Evolutionary conservation across 2,329 filamentous ascomycete species (phyloP).

Genomic region (Pestalotiopsis sp.): DNA sequence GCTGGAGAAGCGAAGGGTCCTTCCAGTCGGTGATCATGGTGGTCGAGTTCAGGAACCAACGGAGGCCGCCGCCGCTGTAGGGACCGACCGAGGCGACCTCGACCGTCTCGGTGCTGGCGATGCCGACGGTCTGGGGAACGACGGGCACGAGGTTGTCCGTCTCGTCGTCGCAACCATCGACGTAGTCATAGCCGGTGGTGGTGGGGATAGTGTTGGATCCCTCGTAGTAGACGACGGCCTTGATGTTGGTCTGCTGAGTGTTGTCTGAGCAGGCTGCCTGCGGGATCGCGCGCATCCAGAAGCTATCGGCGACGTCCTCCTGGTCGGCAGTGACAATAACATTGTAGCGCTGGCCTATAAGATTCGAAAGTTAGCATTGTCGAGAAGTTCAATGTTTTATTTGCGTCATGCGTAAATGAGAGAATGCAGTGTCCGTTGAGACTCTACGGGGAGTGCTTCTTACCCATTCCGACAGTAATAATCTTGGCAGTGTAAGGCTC

Average conservation of each 20-base stretch:
- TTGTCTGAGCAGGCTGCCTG: constrained; percentile 44
- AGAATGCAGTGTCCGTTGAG: background rate
- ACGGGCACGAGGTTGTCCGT: constrained; percentile 34
- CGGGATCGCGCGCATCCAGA: constrained; percentile 52
- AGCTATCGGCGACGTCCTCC: constrained; percentile 34
- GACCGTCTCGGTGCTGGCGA: constrained; percentile 23
- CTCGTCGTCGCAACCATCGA: constrained; percentile 36
- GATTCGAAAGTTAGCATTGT: constrained; percentile 11
- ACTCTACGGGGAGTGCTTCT: background rate
- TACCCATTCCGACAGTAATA: constrained; percentile 36
- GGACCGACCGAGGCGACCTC: constrained; percentile 28
- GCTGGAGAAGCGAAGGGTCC: constrained; percentile 43
- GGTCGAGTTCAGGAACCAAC: constrained; percentile 52
- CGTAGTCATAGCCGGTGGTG: constrained; percentile 20
- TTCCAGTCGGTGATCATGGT: constrained; percentile 49
- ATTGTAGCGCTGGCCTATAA: constrained; percentile 45
- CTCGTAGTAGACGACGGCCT: constrained; percentile 49
- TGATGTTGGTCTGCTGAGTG: constrained; percentile 43
- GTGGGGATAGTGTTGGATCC: constrained; percentile 20
- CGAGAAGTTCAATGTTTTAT: background rate
- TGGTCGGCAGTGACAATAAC: constrained; percentile 46
- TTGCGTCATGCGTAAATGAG: background rate
- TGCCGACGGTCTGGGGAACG: constrained; percentile 34
- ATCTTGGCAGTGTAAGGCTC: constrained; percentile 52
- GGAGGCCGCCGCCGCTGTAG: constrained; percentile 37